A percentile compares a stretch with the other conserved stretches of the same genome.
Evolutionary conservation across 1,139 yeast genomes (phyloP).

Genomic region (Spathaspora jeffriesii): DNA sequence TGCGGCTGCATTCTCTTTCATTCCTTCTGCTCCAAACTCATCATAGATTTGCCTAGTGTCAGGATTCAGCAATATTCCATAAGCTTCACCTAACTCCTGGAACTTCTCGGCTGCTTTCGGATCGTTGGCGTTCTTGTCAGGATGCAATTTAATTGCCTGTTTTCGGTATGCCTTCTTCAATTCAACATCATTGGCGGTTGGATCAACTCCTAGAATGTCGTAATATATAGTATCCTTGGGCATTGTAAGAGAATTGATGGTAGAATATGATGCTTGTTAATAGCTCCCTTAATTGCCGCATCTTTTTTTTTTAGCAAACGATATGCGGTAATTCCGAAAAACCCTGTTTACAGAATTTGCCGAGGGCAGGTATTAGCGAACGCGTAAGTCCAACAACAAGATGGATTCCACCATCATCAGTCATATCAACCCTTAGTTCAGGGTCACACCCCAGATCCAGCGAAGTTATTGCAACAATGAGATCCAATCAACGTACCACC

Average conservation of each 20-base stretch:
- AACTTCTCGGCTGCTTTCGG: constrained; percentile 94
- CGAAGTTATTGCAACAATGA: too few relatives aligned
- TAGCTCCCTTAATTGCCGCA: background rate
- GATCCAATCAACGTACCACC: too few relatives aligned
- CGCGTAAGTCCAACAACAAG: too few relatives aligned
- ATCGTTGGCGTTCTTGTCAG: constrained; percentile 80
- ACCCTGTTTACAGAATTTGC: too few relatives aligned
- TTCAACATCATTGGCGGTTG: constrained; percentile 77
- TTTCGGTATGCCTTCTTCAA: constrained; percentile 95
- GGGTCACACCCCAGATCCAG: too few relatives aligned
- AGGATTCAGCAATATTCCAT: constrained; percentile 39
- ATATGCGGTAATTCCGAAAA: too few relatives aligned
- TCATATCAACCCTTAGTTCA: too few relatives aligned
- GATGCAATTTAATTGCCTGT: constrained; percentile 90
- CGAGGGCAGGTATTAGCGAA: too few relatives aligned
- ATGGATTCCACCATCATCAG: too few relatives aligned
- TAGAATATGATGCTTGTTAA: background rate
- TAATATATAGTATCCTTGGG: constrained; percentile 91
- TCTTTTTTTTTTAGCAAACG: background rate
- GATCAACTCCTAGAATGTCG: constrained; percentile 79
- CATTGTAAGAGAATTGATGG: constrained; percentile 39
- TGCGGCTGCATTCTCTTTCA: constrained; percentile 27
- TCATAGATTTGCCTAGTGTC: constrained; percentile 41
- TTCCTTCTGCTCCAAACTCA: constrained; percentile 45
- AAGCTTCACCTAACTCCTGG: constrained; percentile 73